Conservation (phyloP, 306 rosid species). For the Lathyrus tuberosus region DNA sequence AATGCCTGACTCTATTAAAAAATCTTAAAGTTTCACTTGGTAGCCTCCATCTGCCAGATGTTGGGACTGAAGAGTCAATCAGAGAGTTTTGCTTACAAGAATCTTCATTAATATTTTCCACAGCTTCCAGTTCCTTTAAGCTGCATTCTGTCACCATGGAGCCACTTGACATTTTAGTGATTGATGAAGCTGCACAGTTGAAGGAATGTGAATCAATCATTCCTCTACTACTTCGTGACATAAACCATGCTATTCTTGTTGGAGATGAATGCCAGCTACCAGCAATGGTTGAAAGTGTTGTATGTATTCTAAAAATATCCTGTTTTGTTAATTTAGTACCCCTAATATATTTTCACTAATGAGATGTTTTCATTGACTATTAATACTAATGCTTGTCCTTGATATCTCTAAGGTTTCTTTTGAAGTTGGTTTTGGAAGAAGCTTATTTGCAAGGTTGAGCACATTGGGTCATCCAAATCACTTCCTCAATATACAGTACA, state of each 20-base stretch:
- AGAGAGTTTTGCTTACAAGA: slow-evolving; percentile 56
- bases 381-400: slow-evolving; percentile 3
- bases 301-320: slow-evolving; percentile 35
- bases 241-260: slow-evolving; percentile 66
- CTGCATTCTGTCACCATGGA: slow-evolving; percentile 49
- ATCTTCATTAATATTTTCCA: slow-evolving; percentile 67
- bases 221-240: slow-evolving; percentile 59
- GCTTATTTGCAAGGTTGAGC: slow-evolving; percentile 72
- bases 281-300: slow-evolving; percentile 68
- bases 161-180: slow-evolving; percentile 56
- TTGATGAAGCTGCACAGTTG: slow-evolving; percentile 86
- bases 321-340: not conserved
- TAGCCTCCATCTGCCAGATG: slow-evolving; percentile 52
- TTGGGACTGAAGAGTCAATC: slow-evolving; percentile 22
- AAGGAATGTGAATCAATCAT: slow-evolving; percentile 78
- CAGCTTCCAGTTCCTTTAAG: slow-evolving; percentile 69
- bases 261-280: slow-evolving; percentile 86
- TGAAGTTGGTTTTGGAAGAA: slow-evolving; percentile 72
- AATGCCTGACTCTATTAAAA: slow-evolving; percentile 51
- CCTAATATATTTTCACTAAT: not conserved
- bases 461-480: slow-evolving; percentile 53
- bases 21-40: slow-evolving; percentile 50
- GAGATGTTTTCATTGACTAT: not conserved
- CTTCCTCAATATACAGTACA: slow-evolving; percentile 67
- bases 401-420: slow-evolving; percentile 49